A percentile compares a stretch with the other conserved stretches of the same genome.
These are phyloP conservation scores for Deinandra increscens DNA, from an alignment of 129 eudicot genomes.

Conservation along the genomic window DNA sequence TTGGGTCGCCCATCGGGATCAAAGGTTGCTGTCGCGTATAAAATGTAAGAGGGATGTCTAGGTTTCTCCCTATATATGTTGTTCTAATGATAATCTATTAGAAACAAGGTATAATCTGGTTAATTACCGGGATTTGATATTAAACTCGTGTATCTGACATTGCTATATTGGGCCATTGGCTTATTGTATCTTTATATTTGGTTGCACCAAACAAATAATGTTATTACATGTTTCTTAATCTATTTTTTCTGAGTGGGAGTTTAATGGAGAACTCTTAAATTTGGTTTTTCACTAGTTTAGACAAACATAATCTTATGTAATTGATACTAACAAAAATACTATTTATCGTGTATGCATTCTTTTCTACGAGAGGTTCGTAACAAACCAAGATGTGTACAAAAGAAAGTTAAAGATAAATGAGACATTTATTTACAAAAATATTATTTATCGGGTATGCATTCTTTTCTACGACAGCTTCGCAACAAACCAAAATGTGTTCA, in stretches of 20 bases:
- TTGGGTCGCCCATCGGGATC: slow-evolving; percentile 76
- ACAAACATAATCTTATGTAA: no score
- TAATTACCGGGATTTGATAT: slow-evolving; percentile 7
- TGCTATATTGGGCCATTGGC: slow-evolving; percentile 13
- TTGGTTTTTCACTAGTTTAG: no score
- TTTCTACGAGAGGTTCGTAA: no score
- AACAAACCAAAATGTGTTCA: no score
- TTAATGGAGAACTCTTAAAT: no score
- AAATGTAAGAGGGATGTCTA: slow-evolving; percentile 31
- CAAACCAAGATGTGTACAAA: no score
- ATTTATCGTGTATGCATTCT: no score
- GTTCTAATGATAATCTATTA: not conserved
- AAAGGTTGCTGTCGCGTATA: slow-evolving; percentile 79
- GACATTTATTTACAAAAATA: no score
- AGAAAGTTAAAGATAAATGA: no score
- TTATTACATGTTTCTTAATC: not conserved
- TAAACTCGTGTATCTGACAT: not conserved
- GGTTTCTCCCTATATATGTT: slow-evolving; percentile 3
- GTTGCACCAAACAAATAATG: slow-evolving; percentile 2
- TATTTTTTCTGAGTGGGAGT: not conserved
- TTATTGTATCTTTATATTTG: slow-evolving; percentile 7
- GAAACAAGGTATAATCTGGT: not conserved
- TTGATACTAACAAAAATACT: no score
- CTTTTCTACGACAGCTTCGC: no score
- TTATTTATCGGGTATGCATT: no score